phyloP scores from a whole-genome alignment of 805 yeast genomes.

The Yarrowia sp. region DNA sequence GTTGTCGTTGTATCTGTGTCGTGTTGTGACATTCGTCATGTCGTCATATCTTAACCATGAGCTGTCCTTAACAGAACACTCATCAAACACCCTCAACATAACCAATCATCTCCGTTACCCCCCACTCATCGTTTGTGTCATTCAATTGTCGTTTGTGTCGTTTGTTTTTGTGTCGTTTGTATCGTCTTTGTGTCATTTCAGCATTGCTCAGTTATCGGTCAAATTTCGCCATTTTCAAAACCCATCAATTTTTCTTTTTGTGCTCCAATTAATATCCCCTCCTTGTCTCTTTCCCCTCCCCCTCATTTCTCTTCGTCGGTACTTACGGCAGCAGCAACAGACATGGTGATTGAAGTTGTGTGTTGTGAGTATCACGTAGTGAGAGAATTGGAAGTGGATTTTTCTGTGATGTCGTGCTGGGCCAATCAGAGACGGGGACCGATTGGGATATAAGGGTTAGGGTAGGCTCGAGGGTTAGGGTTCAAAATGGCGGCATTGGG shows the following conservation, averaged over 20 bases:
- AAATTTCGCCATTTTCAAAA: neutral
- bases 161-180: neutral
- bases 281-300: neutral
- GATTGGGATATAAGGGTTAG: slow-evolving; percentile 8
- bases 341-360: slow-evolving; percentile 26
- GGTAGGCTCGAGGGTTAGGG: neutral
- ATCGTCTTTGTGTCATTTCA: neutral
- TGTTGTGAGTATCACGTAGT: slow-evolving; percentile 26
- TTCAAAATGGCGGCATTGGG: too few species aligned
- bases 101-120: too few species aligned
- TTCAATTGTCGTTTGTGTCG: neutral
- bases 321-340: slow-evolving; percentile 28
- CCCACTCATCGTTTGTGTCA: too few species aligned
- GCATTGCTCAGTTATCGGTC: neutral
- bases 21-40: too few species aligned
- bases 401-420: slow-evolving; percentile 15
- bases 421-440: slow-evolving; percentile 15
- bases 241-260: neutral
- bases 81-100: too few species aligned
- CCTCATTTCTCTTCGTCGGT: neutral
- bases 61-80: too few species aligned
- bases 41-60: too few species aligned
- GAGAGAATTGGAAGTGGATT: slow-evolving; percentile 17
- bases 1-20: too few species aligned
- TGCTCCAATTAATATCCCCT: neutral